Evolutionary conservation across 75 land plant genomes (phyloP), one percentile per base, ranked within the genome.

Genomic region (Pinus albicaulis): DNA sequence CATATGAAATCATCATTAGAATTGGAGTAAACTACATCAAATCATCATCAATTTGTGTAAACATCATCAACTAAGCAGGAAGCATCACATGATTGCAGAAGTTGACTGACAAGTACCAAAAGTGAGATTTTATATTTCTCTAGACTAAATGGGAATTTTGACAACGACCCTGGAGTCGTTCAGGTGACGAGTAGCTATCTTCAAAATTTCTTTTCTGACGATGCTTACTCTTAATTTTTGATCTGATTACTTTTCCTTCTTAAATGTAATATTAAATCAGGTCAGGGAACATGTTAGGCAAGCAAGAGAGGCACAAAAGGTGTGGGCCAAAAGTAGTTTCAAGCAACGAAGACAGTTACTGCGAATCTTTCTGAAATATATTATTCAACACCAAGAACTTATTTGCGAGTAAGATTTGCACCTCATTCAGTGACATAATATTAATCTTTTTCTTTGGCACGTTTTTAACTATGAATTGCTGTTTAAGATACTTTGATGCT

Each of bases 321-420:
- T 76, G 59, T 95, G 95, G 98, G 93, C 86, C 75, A 83, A 81
- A 55, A 92, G 95, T 76, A 87, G 85, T 74, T 95, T 95, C 82
- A 84, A 86, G 76, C 89, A 95, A 80, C 89, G 98, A 66, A 89
- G 98, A 17, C 89, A 73, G 64, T 83, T 95, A 74, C 66, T 95
- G 56, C 81, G 98, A 55, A 89, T 95, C 25, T 82, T 95, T 69
- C 77, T 95, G 57, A 95, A 90, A 78, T 95, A 92, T 73, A 90
- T 92, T 36, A 86, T 95, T 83, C 93, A 95, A 72, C 91, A 95
- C 74, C 98, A 95, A 83, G 91, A 90, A 80, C 91, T 92, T 68
- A 95, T 95, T 56, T 95, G 98, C 90, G 88, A 92, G 98, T 95
- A 88, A 85, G 92, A 53, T 48, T 38, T 65, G 13, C 22, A 59